A percentile compares a stretch with the other conserved stretches of the same genome.
Conservation (phyloP, 805 yeast genomes). For the Pichia nakasei region DNA sequence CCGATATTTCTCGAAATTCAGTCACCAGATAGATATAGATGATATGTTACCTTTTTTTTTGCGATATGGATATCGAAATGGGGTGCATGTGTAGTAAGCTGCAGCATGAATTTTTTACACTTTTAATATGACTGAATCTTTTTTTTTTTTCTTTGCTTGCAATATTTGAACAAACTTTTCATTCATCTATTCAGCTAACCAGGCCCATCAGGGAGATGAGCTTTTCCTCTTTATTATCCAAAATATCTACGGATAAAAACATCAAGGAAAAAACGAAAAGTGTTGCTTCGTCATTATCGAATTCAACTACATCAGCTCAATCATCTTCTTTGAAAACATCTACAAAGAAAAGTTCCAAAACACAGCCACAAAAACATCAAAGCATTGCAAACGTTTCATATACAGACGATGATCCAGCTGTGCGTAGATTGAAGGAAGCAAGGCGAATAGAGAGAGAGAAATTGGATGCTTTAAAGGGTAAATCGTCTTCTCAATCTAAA, state of each 20-base stretch:
- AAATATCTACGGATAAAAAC: constrained; percentile 21
- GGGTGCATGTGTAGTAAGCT: too few relatives aligned
- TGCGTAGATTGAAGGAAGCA: constrained; percentile 57
- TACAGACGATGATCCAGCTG: constrained; percentile 57
- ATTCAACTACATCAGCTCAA: not conserved
- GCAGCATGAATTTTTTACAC: too few relatives aligned
- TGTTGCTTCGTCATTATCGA: constrained; percentile 7
- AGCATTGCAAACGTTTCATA: not conserved
- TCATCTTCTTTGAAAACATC: not conserved
- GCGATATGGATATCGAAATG: too few relatives aligned
- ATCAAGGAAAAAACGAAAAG: not conserved
- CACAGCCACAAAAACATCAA: not conserved
- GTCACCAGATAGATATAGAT: too few relatives aligned
- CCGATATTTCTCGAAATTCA: too few relatives aligned
- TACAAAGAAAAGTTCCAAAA: not conserved
- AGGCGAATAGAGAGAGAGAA: constrained; percentile 47
- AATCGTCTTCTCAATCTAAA: not conserved
- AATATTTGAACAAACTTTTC: too few relatives aligned
- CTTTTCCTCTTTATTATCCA: constrained; percentile 20
- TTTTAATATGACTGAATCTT: too few relatives aligned
- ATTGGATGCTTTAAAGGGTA: constrained; percentile 26
- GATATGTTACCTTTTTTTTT: too few relatives aligned
- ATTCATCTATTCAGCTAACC: too few relatives aligned
- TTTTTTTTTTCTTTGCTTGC: not conserved
- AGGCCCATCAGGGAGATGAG: constrained; percentile 6